Evolutionary conservation across 1,284 basidiomycete species (phyloP), one percentile per base, ranked within the genome.

Genomic region (Veloboletus limbatus): DNA sequence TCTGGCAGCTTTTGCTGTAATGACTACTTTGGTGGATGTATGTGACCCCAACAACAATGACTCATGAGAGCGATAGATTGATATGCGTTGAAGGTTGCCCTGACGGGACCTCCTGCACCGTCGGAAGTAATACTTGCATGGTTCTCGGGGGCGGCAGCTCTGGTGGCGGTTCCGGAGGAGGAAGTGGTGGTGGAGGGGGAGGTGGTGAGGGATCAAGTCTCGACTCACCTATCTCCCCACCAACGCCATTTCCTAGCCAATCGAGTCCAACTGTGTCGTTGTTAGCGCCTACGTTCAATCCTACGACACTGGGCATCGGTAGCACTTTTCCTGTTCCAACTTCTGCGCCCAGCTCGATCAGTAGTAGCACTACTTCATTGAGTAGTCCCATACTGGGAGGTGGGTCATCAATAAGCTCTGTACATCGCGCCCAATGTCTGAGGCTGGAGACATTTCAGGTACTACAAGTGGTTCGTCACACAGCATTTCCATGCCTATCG

Each of bases 21-120:
- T 21, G 58, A 60, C 22, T 33, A 32, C 11, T 26, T 40, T 24
- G 60, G 58, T 22, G 49, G 41, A 42, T 60, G 58, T 62, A 42
- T 18, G 58, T 54, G n/a, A 6, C 6, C 11, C 17, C 34, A 16
- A 3, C n/a, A 10, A 9, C n/a, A 10, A 11, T 14, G n/a, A n/a
- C n/a, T n/a, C n/a, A n/a, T n/a, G 4, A 13, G 8, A 2, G 6
- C 4, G 9, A 5, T 32, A 22, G 36, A 30, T 47, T 62, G 20
- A 51, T 14, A n/a, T 16, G n/a, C 1, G 4, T 30, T 10, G 1
- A 41, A 59, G 58, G 58, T 34, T 63, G 58, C 26, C 36, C 53
- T 14, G 10, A 8, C 3, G 58, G 56, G 10, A 16, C 20, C 10
- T 30, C 28, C 2, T 60, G 58, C 34, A 37, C 18, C 13, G 1